Conservation (phyloP, 2,329 filamentous ascomycete species). For the Aspergillus quadricinctus region DNA sequence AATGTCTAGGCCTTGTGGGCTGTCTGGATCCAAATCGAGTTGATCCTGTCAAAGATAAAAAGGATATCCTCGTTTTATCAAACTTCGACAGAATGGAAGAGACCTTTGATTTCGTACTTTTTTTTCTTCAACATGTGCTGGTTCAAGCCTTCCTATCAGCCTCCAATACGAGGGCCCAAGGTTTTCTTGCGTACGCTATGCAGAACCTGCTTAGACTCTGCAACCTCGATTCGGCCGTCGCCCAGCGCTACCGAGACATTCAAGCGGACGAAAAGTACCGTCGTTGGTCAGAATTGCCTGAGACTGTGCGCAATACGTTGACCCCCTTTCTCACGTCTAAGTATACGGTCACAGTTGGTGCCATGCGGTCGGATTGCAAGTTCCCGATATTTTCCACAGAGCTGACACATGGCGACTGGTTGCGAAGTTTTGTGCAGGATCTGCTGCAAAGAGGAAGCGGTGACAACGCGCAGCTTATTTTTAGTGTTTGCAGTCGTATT, state of each 20-base stretch:
- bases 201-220: slow-evolving; percentile 81
- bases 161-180: slow-evolving; percentile 81
- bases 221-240: slow-evolving; percentile 60
- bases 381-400: slow-evolving; percentile 76
- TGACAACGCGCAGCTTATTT: slow-evolving; percentile 69
- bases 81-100: slow-evolving; percentile 80
- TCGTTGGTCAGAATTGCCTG: slow-evolving; percentile 75
- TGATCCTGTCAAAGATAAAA: slow-evolving; percentile 72
- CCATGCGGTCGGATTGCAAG: slow-evolving; percentile 48
- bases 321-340: slow-evolving; percentile 82
- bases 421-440: slow-evolving; percentile 74
- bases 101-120: slow-evolving; percentile 78
- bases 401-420: slow-evolving; percentile 73
- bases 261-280: slow-evolving; percentile 60
- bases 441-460: slow-evolving; percentile 74
- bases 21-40: slow-evolving; percentile 88
- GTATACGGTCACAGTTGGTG: slow-evolving; percentile 67
- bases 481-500: slow-evolving; percentile 74
- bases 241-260: slow-evolving; percentile 48
- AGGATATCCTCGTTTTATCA: slow-evolving; percentile 77
- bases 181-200: slow-evolving; percentile 90
- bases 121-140: slow-evolving; percentile 79
- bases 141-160: slow-evolving; percentile 89
- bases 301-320: slow-evolving; percentile 73
- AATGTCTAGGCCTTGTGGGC: slow-evolving; percentile 82